Conservation (phyloP, 2,329 filamentous ascomycete genomes). For the Aspergillus eucalypticola region DNA sequence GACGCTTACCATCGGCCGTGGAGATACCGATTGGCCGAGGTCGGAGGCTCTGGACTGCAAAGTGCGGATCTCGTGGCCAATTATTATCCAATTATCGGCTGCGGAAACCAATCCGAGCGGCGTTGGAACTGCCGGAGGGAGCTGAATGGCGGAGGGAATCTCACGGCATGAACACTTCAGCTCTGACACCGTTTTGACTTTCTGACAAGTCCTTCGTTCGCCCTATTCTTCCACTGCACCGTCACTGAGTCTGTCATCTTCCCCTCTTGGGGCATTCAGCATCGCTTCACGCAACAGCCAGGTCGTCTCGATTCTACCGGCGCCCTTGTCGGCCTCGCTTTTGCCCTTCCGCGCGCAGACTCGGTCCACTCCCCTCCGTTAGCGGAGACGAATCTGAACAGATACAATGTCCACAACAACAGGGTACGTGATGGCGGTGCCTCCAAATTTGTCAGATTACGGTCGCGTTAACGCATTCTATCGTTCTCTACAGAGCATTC, state of each 20-base stretch:
- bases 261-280: not conserved
- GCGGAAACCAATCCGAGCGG: not conserved
- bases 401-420: slow-evolving; percentile 56
- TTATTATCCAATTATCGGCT: slow-evolving; percentile 3
- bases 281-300: not conserved
- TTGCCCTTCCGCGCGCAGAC: not conserved
- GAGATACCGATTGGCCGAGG: slow-evolving; percentile 14
- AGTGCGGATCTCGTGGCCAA: slow-evolving; percentile 4
- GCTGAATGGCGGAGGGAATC: not conserved
- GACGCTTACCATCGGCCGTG: slow-evolving; percentile 18
- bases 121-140: not conserved
- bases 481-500: slow-evolving; percentile 66
- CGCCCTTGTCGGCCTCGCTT: not conserved
- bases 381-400: slow-evolving; percentile 15
- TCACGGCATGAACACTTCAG: slow-evolving; percentile 3
- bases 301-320: not conserved
- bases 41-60: slow-evolving; percentile 16
- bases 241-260: not conserved
- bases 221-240: not conserved
- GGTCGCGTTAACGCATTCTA: slow-evolving; percentile 1
- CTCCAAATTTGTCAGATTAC: not conserved
- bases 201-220: not conserved
- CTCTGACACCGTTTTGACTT: not conserved
- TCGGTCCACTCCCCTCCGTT: slow-evolving; percentile 16
- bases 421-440: slow-evolving; percentile 40